These are phyloP conservation scores for Colletotrichum chrysophilum DNA, from an alignment of 2,329 filamentous ascomycete species.

Conservation along the genomic window DNA sequence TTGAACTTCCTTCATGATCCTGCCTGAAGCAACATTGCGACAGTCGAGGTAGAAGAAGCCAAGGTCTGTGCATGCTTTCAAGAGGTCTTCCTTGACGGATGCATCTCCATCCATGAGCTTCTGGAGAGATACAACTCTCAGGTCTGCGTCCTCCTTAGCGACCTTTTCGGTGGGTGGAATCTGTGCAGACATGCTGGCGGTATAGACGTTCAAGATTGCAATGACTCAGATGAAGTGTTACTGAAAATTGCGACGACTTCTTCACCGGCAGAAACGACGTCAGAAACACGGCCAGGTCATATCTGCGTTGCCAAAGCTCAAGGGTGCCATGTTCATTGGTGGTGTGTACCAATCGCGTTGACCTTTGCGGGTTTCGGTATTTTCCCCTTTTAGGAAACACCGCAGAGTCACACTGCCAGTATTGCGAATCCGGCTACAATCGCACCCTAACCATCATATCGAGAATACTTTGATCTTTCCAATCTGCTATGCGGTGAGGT, in stretches of 20 bases:
- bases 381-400: neutral
- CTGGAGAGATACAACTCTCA: neutral
- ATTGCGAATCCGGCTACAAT: neutral
- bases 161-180: neutral
- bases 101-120: neutral
- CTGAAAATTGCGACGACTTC: neutral
- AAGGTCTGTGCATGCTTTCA: slow-evolving; percentile 1
- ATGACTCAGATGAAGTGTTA: neutral
- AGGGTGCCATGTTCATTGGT: neutral
- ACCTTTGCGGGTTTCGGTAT: neutral
- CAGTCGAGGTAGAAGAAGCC: slow-evolving; percentile 3
- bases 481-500: neutral
- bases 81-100: neutral
- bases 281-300: neutral
- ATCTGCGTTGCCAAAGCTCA: neutral
- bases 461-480: neutral
- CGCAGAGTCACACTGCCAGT: neutral
- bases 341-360: neutral
- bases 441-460: neutral
- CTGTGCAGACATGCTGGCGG: neutral
- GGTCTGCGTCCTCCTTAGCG: neutral
- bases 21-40: neutral
- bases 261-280: neutral
- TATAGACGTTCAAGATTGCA: neutral
- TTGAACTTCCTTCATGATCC: neutral